Percentiles rank a stretch among this genome's conserved stretches.
phyloP scores from a whole-genome alignment of 2,329 filamentous ascomycete species.

The Xylariomycetidae sp. region DNA sequence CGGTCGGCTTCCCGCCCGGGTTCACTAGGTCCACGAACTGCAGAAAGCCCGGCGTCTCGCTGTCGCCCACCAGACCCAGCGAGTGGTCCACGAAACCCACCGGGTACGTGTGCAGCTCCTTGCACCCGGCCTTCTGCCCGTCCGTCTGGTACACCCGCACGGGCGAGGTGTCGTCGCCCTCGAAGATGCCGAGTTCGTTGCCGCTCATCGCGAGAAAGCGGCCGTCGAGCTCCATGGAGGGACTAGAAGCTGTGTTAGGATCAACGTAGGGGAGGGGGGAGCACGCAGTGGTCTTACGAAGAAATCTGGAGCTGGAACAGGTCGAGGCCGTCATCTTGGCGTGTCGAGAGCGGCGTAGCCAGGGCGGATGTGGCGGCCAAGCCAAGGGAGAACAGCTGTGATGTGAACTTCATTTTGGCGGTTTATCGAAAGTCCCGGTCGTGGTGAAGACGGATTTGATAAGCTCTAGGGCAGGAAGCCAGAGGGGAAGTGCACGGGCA shows the following conservation, averaged over 20 bases:
- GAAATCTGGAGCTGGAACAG: conserved; percentile 22
- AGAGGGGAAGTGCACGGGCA: too few relatives aligned
- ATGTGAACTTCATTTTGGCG: conserved; percentile 22
- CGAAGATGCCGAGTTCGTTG: conserved; percentile 27
- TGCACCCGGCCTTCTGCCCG: conserved; percentile 20
- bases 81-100: conserved; percentile 29
- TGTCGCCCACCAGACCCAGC: conserved; percentile 33
- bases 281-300: conserved; percentile 12
- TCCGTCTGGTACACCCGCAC: conserved; percentile 26
- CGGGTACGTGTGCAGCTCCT: conserved; percentile 33
- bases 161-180: conserved; percentile 10
- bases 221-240: conserved; percentile 26
- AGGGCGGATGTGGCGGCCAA: conserved; percentile 14
- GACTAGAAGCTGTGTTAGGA: conserved; percentile 6
- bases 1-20: conserved; percentile 21
- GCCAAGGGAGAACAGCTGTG: conserved; percentile 18
- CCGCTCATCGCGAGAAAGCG: conserved; percentile 25
- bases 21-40: conserved; percentile 28
- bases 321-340: conserved; percentile 11
- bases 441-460: too few relatives aligned
- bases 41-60: conserved; percentile 24
- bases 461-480: too few relatives aligned
- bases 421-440: too few relatives aligned
- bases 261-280: background rate
- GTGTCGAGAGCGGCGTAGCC: conserved; percentile 19